Base-by-base conservation (phyloP, 2,329 filamentous ascomycete genomes). In the Helminthosporium solani region DNA sequence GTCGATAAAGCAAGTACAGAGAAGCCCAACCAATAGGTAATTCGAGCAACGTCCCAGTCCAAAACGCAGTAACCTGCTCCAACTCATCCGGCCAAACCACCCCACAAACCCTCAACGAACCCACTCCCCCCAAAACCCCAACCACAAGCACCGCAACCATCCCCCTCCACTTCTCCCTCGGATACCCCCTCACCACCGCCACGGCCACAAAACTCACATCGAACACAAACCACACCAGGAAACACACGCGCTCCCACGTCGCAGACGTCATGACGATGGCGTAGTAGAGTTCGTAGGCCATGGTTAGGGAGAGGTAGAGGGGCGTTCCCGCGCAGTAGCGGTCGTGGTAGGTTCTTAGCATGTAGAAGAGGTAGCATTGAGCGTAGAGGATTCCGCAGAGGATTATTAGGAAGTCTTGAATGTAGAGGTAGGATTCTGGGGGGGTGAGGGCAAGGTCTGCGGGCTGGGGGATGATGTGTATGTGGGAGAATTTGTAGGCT, bases 391-490 rank as follows among this genome's bases (percentile, higher is more conserved):
- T 53, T 39, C 68, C 70, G 34, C 70, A 73, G 6, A 64, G 57
- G 30, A 72, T 64, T 34, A 72, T 73, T 8, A 73, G 56, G 40
- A 69, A 69, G 57, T 73, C 70, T 46, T 71, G 70, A 11, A 73
- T 57, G 53, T 64, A 72, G 33, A 72, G 65, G 53, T 73, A 73
- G 46, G 64, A 67, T 49, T 72, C 61, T 11, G 68, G 70, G 0
- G 70, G 70, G 19, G 65, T 53, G 8, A 72, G 58, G 1, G 62
- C 65, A 0, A 71, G 59, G 53, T 80, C 77, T 16, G 73, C 72
- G 43, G 79, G 73, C 56, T 82, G 76, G 40, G 74, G 78, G 2
- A 82, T 73, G 1, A 78, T 71, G 15, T 80, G 70, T 57, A 75
- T 72, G 42, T 73, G 67, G 20, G 71, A 72, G 52, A 50, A 56